Percentiles rank a stretch among this genome's conserved stretches.
Evolutionary conservation across 768 basidiomycete species (phyloP).

Genomic region (Rhodocollybia butyracea): DNA sequence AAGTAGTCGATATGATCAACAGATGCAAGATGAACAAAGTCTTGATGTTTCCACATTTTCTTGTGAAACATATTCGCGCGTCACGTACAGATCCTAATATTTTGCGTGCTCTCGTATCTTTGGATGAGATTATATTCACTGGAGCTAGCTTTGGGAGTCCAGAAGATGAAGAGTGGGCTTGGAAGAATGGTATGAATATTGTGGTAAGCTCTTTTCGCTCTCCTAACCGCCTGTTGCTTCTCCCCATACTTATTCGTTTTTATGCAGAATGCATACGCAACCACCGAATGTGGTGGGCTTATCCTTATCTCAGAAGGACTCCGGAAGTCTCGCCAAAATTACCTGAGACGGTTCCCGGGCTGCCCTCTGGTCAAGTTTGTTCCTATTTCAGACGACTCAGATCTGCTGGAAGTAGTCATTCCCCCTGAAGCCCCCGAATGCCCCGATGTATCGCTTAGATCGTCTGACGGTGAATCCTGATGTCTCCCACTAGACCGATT

Average conservation of each 20-base stretch:
- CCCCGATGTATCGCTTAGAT: conserved; percentile 14
- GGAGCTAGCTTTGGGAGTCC: conserved; percentile 65
- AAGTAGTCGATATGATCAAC: no score
- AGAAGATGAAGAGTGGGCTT: no score
- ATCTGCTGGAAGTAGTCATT: neutral
- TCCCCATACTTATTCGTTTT: no score
- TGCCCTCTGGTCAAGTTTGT: no score
- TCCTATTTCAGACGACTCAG: no score
- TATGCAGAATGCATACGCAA: neutral
- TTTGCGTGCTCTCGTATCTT: conserved; percentile 46
- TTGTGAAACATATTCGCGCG: no score
- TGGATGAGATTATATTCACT: conserved; percentile 65
- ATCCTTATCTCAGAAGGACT: neutral
- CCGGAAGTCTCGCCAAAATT: neutral
- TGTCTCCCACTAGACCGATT: no score
- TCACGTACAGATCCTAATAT: no score
- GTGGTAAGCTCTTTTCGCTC: conserved; percentile 57
- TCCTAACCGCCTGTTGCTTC: no score
- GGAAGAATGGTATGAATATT: conserved; percentile 58
- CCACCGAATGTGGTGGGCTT: neutral
- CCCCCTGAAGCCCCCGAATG: conserved; percentile 7
- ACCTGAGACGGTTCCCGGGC: neutral
- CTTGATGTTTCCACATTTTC: no score
- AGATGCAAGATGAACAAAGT: no score
- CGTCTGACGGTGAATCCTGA: no score